Evolutionary conservation across 331 rosid species (phyloP).

Genomic region (Prunus yedoensis): DNA sequence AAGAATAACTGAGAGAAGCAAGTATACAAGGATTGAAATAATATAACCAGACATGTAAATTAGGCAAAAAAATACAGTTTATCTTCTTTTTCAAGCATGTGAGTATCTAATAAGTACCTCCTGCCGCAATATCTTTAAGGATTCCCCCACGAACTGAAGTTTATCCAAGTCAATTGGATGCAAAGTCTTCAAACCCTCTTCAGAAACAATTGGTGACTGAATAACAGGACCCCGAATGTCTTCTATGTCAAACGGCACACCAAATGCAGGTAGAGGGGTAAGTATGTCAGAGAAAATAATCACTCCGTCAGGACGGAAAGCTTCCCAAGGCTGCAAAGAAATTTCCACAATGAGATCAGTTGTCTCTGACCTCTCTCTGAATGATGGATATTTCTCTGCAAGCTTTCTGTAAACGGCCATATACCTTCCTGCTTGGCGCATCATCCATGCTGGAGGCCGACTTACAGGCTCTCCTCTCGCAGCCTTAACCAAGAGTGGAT

Average conservation of each 20-base stretch:
- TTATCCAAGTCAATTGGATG: conserved; percentile 81
- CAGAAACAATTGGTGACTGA: conserved; percentile 74
- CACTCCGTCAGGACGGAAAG: conserved; percentile 95
- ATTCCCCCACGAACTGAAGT: conserved; percentile 82
- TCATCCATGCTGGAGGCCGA: conserved; percentile 99
- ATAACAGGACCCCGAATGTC: conserved; percentile 92
- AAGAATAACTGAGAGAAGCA: conserved; percentile 14
- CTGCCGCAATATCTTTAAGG: conserved; percentile 64
- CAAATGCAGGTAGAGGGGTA: conserved; percentile 94
- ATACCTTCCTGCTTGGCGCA: conserved; percentile 99
- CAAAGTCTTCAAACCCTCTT: conserved; percentile 75
- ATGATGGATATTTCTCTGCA: conserved; percentile 92
- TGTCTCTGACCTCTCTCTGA: conserved; percentile 96
- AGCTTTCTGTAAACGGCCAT: conserved; percentile 95
- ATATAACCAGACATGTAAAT: not conserved
- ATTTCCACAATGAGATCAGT: conserved; percentile 99
- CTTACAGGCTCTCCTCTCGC: conserved; percentile 85
- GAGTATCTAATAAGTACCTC: conserved; percentile 52
- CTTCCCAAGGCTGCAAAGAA: conserved; percentile 99
- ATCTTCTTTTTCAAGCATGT: conserved; percentile 15
- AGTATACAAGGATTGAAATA: not conserved
- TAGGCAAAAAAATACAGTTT: not conserved
- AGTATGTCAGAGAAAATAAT: conserved; percentile 95
- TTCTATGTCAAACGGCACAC: conserved; percentile 89
- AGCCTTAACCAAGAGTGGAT: conserved; percentile 92